Evolutionary conservation across 1,139 yeast genomes (phyloP).

Genomic region (Zygosaccharomyces pseudobailii): DNA sequence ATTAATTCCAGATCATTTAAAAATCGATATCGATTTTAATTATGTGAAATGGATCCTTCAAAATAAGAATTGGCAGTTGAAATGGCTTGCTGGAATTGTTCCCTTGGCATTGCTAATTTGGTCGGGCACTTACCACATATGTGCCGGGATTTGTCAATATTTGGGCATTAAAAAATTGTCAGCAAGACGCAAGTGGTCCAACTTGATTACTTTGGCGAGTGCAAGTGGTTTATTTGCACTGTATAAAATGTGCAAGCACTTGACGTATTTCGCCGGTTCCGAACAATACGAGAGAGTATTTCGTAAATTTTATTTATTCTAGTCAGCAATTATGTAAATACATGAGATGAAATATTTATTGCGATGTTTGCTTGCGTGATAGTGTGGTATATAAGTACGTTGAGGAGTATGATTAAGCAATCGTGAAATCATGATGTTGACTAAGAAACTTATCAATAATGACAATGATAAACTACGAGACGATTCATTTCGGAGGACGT

Average conservation of each 20-base stretch:
- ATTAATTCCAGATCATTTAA: conserved; percentile 14
- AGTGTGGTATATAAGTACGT: neutral
- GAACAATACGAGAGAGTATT: conserved; percentile 11
- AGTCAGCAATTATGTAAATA: neutral
- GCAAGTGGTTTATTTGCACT: conserved; percentile 20
- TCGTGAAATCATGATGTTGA: neutral
- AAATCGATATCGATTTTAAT: conserved; percentile 19
- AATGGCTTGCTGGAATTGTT: conserved; percentile 21
- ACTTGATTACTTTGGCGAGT: conserved; percentile 13
- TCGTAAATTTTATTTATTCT: conserved; percentile 5
- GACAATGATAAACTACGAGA: neutral
- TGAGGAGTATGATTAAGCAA: no score
- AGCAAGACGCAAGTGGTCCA: conserved; percentile 19
- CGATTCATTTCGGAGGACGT: conserved; percentile 40
- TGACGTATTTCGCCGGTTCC: conserved; percentile 7
- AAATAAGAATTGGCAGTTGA: conserved; percentile 16
- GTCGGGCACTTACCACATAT: conserved; percentile 24
- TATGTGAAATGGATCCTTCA: conserved; percentile 24
- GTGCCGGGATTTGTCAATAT: conserved; percentile 23
- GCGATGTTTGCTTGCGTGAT: neutral
- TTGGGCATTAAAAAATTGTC: conserved; percentile 15
- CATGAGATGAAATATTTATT: neutral
- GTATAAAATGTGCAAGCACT: conserved; percentile 15
- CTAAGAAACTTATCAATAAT: neutral
- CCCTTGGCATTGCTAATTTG: conserved; percentile 22